Conservation (phyloP, 73 alveolate genomes). For the Stentor coeruleus region DNA sequence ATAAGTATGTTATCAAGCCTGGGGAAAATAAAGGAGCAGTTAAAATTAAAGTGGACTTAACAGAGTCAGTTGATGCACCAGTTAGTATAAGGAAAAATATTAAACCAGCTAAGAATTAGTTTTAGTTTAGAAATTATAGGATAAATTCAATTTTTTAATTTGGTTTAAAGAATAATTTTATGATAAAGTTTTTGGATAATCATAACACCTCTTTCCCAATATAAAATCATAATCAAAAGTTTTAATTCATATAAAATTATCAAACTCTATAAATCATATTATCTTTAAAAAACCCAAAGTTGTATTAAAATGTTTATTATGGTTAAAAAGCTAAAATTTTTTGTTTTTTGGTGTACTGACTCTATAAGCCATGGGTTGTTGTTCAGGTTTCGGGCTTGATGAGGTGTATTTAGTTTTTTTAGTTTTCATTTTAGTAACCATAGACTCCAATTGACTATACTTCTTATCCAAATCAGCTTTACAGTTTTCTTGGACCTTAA, state of each 20-base stretch:
- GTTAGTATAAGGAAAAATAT: not conserved
- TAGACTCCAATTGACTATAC: not conserved
- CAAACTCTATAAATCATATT: too few relatives aligned
- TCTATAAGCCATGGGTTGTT: not conserved
- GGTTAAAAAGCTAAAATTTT: too few relatives aligned
- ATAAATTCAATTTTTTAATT: too few relatives aligned
- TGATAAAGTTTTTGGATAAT: too few relatives aligned
- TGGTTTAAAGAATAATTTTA: too few relatives aligned
- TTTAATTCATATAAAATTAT: too few relatives aligned
- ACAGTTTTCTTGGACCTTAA: not conserved
- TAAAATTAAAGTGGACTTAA: conserved; percentile 14
- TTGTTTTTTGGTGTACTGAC: not conserved
- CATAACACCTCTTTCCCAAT: too few relatives aligned
- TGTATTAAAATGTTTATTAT: too few relatives aligned
- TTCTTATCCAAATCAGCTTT: not conserved
- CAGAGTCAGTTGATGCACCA: conserved; percentile 10
- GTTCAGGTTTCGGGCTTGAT: not conserved
- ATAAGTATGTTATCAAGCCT: not conserved
- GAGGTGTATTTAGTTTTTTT: not conserved
- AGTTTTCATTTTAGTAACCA: not conserved
- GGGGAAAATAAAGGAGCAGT: not conserved
- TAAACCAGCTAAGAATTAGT: not conserved
- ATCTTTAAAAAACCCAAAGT: too few relatives aligned
- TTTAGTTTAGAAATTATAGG: too few relatives aligned
- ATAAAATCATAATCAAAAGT: too few relatives aligned